These are phyloP conservation scores for Stachybotrys elegans DNA, from an alignment of 2,329 filamentous ascomycete species.

Conservation along the genomic window DNA sequence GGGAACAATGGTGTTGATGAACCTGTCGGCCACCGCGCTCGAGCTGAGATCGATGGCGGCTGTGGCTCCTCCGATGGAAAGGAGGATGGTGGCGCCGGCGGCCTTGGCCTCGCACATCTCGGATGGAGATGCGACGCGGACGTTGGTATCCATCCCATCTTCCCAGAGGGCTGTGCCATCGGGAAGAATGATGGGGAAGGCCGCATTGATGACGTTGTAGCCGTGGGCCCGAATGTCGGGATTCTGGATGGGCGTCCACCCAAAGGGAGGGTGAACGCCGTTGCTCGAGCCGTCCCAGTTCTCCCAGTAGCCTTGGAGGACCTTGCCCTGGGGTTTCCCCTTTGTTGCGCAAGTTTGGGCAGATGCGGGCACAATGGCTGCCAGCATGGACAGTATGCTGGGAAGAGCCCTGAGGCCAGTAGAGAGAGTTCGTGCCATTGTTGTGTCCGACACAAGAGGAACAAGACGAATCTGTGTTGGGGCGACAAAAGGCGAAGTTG, in stretches of 20 bases:
- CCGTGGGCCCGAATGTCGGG: conserved; percentile 21
- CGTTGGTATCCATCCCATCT: conserved; percentile 25
- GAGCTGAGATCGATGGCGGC: conserved; percentile 27
- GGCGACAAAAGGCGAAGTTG: background rate
- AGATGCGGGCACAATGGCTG: conserved; percentile 6
- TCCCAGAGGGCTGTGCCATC: conserved; percentile 27
- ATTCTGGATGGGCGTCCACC: conserved; percentile 27
- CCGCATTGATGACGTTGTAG: conserved; percentile 29
- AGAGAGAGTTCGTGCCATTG: conserved; percentile 13
- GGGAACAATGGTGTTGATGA: conserved; percentile 27
- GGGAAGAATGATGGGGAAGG: conserved; percentile 27
- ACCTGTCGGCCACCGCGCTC: conserved; percentile 25
- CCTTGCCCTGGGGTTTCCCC: conserved; percentile 25
- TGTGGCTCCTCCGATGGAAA: conserved; percentile 29
- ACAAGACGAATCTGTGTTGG: background rate
- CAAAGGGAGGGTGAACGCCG: conserved; percentile 26
- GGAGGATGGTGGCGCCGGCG: conserved; percentile 24
- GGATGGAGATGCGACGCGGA: conserved; percentile 22
- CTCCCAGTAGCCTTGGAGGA: conserved; percentile 30
- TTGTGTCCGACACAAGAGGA: background rate
- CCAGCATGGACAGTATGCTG: conserved; percentile 8
- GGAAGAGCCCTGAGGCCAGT: conserved; percentile 11
- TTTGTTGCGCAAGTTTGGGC: conserved; percentile 22
- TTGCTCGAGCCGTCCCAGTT: conserved; percentile 29
- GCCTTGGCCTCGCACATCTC: conserved; percentile 29